Evolutionary conservation across 1,139 yeast genomes (phyloP).

Genomic region (Protomyces pachydermus): DNA sequence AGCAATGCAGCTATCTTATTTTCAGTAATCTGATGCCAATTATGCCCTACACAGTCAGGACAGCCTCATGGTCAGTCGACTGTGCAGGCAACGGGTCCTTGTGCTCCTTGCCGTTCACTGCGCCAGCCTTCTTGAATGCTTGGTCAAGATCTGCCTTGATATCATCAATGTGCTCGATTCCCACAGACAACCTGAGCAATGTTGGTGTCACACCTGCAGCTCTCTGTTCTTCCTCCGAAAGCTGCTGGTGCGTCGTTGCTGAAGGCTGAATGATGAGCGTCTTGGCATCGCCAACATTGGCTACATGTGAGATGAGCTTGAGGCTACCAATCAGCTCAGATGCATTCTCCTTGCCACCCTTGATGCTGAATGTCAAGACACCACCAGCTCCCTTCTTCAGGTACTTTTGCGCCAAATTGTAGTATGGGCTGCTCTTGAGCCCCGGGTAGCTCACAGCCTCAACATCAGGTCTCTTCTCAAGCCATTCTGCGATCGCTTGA

Average conservation of each 20-base stretch:
- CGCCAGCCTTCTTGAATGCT: slow-evolving; percentile 43
- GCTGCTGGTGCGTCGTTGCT: slow-evolving; percentile 92
- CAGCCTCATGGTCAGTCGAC: neutral
- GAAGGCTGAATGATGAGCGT: slow-evolving; percentile 93
- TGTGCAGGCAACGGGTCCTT: neutral
- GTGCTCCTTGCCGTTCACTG: neutral
- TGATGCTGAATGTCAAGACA: slow-evolving; percentile 82
- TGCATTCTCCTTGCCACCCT: slow-evolving; percentile 59
- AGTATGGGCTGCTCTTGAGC: slow-evolving; percentile 73
- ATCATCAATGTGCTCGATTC: slow-evolving; percentile 86
- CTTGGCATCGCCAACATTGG: slow-evolving; percentile 94
- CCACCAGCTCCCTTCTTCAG: slow-evolving; percentile 73
- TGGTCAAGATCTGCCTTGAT: slow-evolving; percentile 64
- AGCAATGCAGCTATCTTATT: too few relatives aligned
- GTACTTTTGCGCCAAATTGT: slow-evolving; percentile 77
- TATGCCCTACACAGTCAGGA: neutral
- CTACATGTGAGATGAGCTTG: slow-evolving; percentile 82
- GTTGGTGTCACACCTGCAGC: slow-evolving; percentile 78
- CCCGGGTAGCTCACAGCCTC: slow-evolving; percentile 92
- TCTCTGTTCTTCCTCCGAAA: slow-evolving; percentile 69
- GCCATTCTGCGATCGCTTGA: slow-evolving; percentile 68
- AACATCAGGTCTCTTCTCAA: slow-evolving; percentile 68
- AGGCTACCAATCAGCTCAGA: slow-evolving; percentile 76
- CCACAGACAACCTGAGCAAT: slow-evolving; percentile 80
- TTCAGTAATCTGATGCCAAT: too few relatives aligned